Evolutionary conservation across 2,329 filamentous ascomycete genomes (phyloP).

Genomic region (Stachybotrys chartarum): DNA sequence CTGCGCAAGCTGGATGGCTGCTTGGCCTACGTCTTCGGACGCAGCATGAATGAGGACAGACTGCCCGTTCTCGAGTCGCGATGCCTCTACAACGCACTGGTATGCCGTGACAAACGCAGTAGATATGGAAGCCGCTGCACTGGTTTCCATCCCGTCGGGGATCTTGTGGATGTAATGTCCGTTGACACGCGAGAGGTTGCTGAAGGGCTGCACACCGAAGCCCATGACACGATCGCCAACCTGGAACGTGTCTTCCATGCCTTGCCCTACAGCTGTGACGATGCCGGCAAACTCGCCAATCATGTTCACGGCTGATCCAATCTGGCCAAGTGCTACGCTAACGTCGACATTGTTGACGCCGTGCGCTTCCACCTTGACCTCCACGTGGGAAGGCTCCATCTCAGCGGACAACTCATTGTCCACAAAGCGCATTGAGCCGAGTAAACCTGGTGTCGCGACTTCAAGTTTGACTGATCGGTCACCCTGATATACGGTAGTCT

Average conservation of each 20-base stretch:
- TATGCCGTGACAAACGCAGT: neutral
- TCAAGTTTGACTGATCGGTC: neutral
- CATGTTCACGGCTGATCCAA: neutral
- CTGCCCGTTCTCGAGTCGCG: constrained; percentile 13
- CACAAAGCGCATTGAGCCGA: neutral
- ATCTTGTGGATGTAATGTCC: neutral
- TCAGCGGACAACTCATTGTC: neutral
- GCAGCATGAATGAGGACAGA: constrained; percentile 14
- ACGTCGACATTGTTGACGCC: neutral
- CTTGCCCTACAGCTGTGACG: neutral
- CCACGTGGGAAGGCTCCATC: neutral
- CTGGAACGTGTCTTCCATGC: neutral
- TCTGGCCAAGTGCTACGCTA: neutral
- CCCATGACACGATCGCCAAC: constrained; percentile 5
- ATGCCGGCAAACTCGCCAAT: neutral
- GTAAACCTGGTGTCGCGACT: neutral
- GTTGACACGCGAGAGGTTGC: neutral
- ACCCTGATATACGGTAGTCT: neutral
- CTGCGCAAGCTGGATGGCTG: constrained; percentile 8
- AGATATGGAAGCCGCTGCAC: neutral
- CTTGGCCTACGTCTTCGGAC: constrained; percentile 11
- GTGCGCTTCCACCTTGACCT: neutral
- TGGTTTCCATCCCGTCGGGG: neutral
- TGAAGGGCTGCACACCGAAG: neutral
- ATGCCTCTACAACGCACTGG: constrained; percentile 17